Percentiles rank a stretch among this genome's conserved stretches.
phyloP scores from a whole-genome alignment of 345 rosid genomes.

The Eucalyptus marginata region DNA sequence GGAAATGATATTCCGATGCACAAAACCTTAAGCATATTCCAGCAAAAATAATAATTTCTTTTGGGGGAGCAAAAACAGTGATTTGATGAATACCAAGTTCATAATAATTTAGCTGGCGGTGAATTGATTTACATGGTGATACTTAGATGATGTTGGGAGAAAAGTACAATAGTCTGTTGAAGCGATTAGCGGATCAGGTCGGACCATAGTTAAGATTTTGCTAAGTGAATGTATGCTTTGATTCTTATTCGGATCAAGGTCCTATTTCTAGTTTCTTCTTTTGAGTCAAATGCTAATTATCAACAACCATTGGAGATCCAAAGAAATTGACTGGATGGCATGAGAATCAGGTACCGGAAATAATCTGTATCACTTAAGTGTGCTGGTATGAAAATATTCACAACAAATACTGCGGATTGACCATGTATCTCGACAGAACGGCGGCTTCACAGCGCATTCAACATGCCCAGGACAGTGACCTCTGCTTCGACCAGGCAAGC shows the following conservation, averaged over 20 bases:
- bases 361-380: neutral
- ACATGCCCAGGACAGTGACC: constrained; percentile 15
- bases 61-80: neutral
- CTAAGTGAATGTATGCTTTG: neutral
- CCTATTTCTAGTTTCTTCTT: neutral
- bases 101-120: neutral
- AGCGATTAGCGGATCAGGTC: neutral
- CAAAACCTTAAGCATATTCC: neutral
- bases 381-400: neutral
- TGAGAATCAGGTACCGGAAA: neutral
- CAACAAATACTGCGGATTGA: neutral
- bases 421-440: neutral
- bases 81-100: neutral
- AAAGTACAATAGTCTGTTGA: fast-evolving
- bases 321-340: neutral
- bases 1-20: neutral
- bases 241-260: neutral
- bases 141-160: neutral
- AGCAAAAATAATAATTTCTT: neutral
- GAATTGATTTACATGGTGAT: neutral
- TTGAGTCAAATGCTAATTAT: neutral
- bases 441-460: neutral
- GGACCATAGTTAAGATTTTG: neutral
- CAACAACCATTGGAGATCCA: neutral
- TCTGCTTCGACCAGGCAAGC: constrained; percentile 20